Base-by-base conservation (phyloP, 225 moss, liverwort and hornwort genomes). In the Sphagnum contortum region DNA sequence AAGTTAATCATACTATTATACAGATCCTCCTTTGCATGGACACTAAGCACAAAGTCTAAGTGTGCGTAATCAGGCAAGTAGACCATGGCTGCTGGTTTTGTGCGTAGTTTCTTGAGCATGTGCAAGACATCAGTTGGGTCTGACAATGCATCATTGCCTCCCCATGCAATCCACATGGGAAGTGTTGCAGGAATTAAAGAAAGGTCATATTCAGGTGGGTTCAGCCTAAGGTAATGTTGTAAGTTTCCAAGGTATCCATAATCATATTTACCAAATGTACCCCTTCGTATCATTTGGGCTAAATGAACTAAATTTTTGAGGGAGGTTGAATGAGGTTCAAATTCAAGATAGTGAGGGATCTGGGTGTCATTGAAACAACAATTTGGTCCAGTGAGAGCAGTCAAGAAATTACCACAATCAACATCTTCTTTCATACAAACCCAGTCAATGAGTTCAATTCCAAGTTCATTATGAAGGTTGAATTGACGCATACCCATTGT, bases 251-350 rank as follows among this genome's bases (percentile, higher is more conserved):
- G 3, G 12, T 63, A 62, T n/a, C 96, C 96, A 12, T 98, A 98
- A 68, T 98, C 83, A 64, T 87, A 98, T 67, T 82, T 90, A 14
- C 61, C 60, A 55, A 88, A 98, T 3, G 92, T 92, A 5, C 92
- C 96, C 60, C 76, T 76, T 8, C 96, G 73, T 50, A 98, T 45
- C 96, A 98, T 98, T 76, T 98, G 96, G 66, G 96, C 96, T 49
- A 98, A 77, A 64, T 98, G 96, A 6, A 78, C 92, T 51, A 98
- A 66, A 48, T 98, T 98, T 75, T 98, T 98, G 70, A 98, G 57
- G 3, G 96, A 92, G 0, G 92, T 98, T 8, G 96, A 92, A 68
- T 98, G 98, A 3, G 93, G 98, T 73, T 98, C 98, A 12, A 82
- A 98, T 44, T 84, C 78, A 11, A 93, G 71, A 68, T 98, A 98